Percentiles rank a stretch among this genome's conserved stretches.
These are phyloP conservation scores for Penicillium verhagenii DNA, from an alignment of 495 filamentous ascomycete species.

Conservation along the genomic window DNA sequence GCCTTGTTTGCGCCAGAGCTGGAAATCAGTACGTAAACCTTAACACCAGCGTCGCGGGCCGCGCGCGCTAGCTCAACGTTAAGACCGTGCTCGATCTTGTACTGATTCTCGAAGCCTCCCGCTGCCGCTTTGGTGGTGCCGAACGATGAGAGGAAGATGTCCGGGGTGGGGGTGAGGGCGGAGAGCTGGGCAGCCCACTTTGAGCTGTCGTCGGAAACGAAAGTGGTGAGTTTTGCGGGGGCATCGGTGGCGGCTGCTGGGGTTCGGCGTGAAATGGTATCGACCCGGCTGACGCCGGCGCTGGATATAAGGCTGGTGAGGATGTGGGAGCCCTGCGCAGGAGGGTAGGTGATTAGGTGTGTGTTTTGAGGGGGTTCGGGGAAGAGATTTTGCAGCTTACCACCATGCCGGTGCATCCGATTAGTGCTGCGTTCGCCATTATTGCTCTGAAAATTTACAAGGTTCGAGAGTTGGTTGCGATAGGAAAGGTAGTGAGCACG, in stretches of 20 bases:
- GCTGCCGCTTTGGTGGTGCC: constrained; percentile 65
- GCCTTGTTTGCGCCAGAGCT: constrained; percentile 47
- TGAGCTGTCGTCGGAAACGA: constrained; percentile 44
- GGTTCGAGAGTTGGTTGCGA: neutral
- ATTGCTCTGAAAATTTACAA: neutral
- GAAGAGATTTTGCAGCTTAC: constrained; percentile 32
- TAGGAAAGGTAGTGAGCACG: no score
- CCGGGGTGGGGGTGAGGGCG: constrained; percentile 53
- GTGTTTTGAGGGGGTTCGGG: neutral
- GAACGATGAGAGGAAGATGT: constrained; percentile 62
- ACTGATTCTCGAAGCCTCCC: constrained; percentile 69
- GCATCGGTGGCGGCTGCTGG: constrained; percentile 29
- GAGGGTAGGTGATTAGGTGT: neutral
- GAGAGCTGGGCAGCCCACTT: constrained; percentile 58
- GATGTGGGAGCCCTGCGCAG: constrained; percentile 46
- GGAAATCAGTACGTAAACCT: constrained; percentile 70
- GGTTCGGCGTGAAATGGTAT: constrained; percentile 48
- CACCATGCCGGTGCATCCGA: constrained; percentile 51
- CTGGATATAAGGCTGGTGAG: constrained; percentile 45
- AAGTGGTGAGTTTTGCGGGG: constrained; percentile 41
- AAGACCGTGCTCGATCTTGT: constrained; percentile 73
- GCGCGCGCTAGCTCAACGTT: constrained; percentile 67
- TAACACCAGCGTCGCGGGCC: constrained; percentile 60
- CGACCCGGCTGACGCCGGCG: constrained; percentile 36
- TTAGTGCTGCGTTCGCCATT: constrained; percentile 44